Conservation (phyloP, 2,329 filamentous ascomycete species). For the Fusarium transvaalense region DNA sequence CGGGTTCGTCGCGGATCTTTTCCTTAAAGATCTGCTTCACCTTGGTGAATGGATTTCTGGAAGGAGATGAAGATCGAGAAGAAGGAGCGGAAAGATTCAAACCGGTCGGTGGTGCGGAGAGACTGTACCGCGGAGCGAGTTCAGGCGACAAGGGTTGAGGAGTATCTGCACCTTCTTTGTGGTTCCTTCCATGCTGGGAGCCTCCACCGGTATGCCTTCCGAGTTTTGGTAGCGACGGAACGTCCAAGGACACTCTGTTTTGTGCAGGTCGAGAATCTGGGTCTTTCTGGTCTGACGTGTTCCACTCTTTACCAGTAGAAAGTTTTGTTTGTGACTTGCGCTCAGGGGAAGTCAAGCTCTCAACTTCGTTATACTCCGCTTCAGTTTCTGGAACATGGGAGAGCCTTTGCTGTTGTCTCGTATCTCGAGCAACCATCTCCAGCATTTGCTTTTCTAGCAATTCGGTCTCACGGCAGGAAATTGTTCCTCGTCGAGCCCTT, state of each 20-base stretch:
- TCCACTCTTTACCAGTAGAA: conserved; percentile 53
- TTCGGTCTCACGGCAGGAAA: conserved; percentile 63
- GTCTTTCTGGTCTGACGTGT: conserved; percentile 57
- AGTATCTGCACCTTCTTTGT: conserved; percentile 60
- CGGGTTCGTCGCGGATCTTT: conserved; percentile 61
- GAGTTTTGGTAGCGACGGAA: conserved; percentile 45
- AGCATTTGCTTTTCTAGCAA: conserved; percentile 72
- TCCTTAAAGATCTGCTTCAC: conserved; percentile 69
- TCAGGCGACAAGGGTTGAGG: conserved; percentile 67
- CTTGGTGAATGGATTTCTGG: conserved; percentile 68
- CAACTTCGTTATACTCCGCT: conserved; percentile 52
- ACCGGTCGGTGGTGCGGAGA: conserved; percentile 69
- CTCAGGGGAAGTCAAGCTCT: conserved; percentile 53
- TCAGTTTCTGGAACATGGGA: conserved; percentile 51
- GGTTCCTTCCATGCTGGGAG: conserved; percentile 54
- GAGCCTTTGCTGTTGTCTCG: conserved; percentile 55
- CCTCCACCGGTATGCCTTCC: conserved; percentile 64
- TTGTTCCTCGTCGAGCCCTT: conserved; percentile 58
- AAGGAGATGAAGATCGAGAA: conserved; percentile 74
- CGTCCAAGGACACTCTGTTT: conserved; percentile 40
- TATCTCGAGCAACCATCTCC: conserved; percentile 70
- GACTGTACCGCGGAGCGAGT: conserved; percentile 60
- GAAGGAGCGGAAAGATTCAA: conserved; percentile 72
- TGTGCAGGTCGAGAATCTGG: conserved; percentile 51
- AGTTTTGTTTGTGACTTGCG: conserved; percentile 45